Evolutionary conservation across 1,284 basidiomycete species (phyloP), one percentile per base, ranked within the genome.

Genomic region (Coniophora puteana): DNA sequence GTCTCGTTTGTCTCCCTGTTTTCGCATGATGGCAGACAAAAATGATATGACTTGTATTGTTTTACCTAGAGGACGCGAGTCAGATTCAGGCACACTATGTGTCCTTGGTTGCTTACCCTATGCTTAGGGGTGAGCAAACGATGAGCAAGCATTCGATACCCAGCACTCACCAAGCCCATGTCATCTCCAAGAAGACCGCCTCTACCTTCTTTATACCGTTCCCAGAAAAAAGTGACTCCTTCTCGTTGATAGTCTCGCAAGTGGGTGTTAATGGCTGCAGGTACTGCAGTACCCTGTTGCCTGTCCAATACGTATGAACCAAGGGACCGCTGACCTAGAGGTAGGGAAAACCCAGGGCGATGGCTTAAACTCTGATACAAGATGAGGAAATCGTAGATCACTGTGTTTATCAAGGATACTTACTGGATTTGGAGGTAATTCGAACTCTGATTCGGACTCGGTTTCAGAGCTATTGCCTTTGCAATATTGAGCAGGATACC

Each of bases 41-140:
- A 93, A 92, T 0, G 85, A 75, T 27, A 93, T 90, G 18, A 93
- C 80, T 60, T 93, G 91, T n/a, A 92, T 87, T 0, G 88, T 90
- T 71, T 90, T 91, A 3, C 89, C 89, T 71, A 41, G 37, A 20
- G 20, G 1, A 14, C 1, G 23, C 21, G n/a, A 16, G 11, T 11
- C 22, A 39, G n/a, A n/a, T n/a, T n/a, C n/a, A n/a, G n/a, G n/a
- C n/a, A n/a, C 26, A 10, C n/a, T 10, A n/a, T n/a, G n/a, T 10
- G 26, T 28, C 26, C 10, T 10, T 10, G 10, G n/a, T n/a, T n/a
- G n/a, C n/a, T n/a, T n/a, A n/a, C n/a, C n/a, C n/a, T n/a, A n/a
- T n/a, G n/a, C n/a, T 22, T 14, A 46, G 41, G 44, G 16, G 6
- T 2, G 11, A 20, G 16, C 28, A 21, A 1, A 33, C 12, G 28